A percentile compares a stretch with the other conserved stretches of the same genome.
Conservation (phyloP, 176 grass and related monocot species). For the Ensete glaucum region DNA sequence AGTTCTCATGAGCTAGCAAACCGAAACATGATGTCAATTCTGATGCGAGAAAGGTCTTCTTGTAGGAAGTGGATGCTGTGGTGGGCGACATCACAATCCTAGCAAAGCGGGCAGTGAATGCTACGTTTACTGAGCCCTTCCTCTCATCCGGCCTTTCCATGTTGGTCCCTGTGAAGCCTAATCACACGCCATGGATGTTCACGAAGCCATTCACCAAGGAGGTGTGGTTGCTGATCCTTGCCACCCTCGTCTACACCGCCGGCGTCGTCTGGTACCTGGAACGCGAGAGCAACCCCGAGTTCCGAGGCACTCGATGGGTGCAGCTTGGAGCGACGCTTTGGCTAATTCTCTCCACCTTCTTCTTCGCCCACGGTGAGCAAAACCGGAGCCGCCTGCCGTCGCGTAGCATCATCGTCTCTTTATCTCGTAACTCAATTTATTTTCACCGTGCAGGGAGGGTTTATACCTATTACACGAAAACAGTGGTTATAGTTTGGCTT, state of each 20-base stretch:
- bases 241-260: background rate
- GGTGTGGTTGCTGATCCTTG: constrained; percentile 19
- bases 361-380: constrained; percentile 13
- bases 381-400: too few species aligned
- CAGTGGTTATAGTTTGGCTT: constrained; percentile 24
- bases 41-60: background rate
- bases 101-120: constrained; percentile 1
- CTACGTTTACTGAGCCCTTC: constrained; percentile 24
- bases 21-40: too few species aligned
- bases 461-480: constrained; percentile 17
- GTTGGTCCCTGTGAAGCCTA: constrained; percentile 11
- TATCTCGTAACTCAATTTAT: too few species aligned
- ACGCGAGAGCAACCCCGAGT: background rate
- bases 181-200: constrained; percentile 6
- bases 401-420: too few species aligned
- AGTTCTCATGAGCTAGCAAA: background rate
- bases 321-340: constrained; percentile 26
- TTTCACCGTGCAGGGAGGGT: constrained; percentile 2
- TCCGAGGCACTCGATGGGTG: background rate
- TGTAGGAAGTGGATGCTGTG: constrained; percentile 24
- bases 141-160: constrained; percentile 22
- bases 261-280: constrained; percentile 20
- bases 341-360: constrained; percentile 17
- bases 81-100: constrained; percentile 36
- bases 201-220: constrained; percentile 13